Percentiles rank a stretch among this genome's conserved stretches.
phyloP scores from a whole-genome alignment of 2,329 filamentous ascomycete genomes.

The Pseudocercospora musae region DNA sequence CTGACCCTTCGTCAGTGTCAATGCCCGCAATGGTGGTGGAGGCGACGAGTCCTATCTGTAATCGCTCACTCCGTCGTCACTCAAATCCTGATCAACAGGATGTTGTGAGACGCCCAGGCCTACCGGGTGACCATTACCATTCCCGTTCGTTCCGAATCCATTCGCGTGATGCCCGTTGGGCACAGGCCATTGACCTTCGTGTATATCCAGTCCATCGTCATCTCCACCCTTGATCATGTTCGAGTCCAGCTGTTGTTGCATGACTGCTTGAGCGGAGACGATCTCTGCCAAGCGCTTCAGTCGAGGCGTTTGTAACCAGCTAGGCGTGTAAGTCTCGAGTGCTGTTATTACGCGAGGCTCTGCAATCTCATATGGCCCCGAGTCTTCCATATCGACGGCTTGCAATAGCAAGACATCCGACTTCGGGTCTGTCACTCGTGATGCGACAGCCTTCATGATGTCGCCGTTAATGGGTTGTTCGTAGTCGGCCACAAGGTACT shows the following conservation, averaged over 20 bases:
- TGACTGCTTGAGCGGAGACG: slow-evolving; percentile 91
- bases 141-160: slow-evolving; percentile 10
- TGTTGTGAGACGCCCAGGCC: slow-evolving; percentile 13
- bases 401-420: slow-evolving; percentile 90
- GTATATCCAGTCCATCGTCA: slow-evolving; percentile 23
- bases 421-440: slow-evolving; percentile 88
- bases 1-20: background rate
- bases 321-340: slow-evolving; percentile 95
- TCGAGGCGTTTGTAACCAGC: slow-evolving; percentile 94
- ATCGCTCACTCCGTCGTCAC: slow-evolving; percentile 11
- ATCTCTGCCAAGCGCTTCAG: slow-evolving; percentile 97
- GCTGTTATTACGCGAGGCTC: slow-evolving; percentile 95
- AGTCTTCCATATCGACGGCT: slow-evolving; percentile 98
- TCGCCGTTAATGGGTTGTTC: slow-evolving; percentile 99
- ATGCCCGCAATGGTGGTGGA: background rate
- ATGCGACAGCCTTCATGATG: slow-evolving; percentile 99
- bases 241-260: slow-evolving; percentile 55
- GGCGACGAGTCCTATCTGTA: slow-evolving; percentile 11
- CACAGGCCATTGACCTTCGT: slow-evolving; percentile 24
- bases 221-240: slow-evolving; percentile 28
- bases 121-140: slow-evolving; percentile 4
- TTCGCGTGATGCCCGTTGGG: slow-evolving; percentile 15
- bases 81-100: slow-evolving; percentile 15
- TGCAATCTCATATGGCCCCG: slow-evolving; percentile 95
- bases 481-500: slow-evolving; percentile 97